Evolutionary conservation across 2,329 filamentous ascomycete genomes (phyloP).

Genomic region (Dactylella cylindrospora): DNA sequence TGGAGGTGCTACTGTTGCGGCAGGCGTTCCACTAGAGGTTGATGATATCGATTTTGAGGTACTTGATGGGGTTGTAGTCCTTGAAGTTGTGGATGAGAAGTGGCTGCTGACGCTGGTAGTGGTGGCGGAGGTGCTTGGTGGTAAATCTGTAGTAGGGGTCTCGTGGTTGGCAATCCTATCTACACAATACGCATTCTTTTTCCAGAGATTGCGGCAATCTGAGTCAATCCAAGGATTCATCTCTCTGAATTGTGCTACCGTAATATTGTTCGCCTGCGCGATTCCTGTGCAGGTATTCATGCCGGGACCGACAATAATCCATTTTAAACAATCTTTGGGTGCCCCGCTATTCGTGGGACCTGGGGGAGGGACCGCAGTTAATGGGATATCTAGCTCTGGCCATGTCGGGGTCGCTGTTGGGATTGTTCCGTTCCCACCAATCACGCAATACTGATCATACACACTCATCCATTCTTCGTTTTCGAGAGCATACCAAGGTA

Average conservation of each 20-base stretch:
- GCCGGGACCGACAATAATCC: conserved; percentile 1
- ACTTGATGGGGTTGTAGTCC: neutral
- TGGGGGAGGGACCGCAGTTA: conserved; percentile 2
- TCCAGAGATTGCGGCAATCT: conserved; percentile 10
- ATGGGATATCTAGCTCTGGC: conserved; percentile 6
- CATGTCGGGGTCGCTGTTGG: conserved; percentile 8
- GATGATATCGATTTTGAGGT: neutral
- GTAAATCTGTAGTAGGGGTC: neutral
- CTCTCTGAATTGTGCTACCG: neutral
- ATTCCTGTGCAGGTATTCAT: conserved; percentile 13
- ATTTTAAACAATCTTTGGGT: conserved; percentile 15
- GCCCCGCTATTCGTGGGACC: conserved; percentile 7
- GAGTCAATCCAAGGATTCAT: conserved; percentile 22
- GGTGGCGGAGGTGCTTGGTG: neutral
- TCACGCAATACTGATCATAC: conserved; percentile 4
- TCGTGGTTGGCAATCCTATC: conserved; percentile 4
- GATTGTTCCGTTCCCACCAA: conserved; percentile 5
- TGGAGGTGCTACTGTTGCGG: conserved; percentile 5
- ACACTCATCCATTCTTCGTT: conserved; percentile 16
- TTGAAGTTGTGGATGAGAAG: neutral
- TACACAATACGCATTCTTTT: conserved; percentile 11
- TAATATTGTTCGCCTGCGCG: conserved; percentile 8
- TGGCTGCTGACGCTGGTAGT: no score
- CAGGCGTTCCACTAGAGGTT: neutral
- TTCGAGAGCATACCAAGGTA: conserved; percentile 10